These are phyloP conservation scores for Kwoniella bestiolae DNA, from an alignment of 768 basidiomycete genomes.

Conservation along the genomic window DNA sequence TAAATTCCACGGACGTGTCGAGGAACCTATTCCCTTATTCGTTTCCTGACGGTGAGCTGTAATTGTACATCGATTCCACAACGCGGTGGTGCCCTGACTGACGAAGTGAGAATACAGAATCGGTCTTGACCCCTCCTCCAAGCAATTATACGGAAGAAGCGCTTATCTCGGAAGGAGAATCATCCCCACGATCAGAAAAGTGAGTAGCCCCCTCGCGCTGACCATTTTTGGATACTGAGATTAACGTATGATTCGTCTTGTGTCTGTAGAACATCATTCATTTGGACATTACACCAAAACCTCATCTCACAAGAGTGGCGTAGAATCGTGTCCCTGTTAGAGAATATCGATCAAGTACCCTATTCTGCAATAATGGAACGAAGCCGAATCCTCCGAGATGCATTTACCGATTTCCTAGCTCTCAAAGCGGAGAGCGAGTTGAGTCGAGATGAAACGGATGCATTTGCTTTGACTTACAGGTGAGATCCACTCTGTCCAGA, in stretches of 20 bases:
- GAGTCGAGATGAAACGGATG: conserved; percentile 5
- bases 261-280: conserved; percentile 12
- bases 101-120: too few relatives aligned
- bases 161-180: background rate
- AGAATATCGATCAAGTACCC: background rate
- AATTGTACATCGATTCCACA: too few relatives aligned
- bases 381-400: conserved; percentile 8
- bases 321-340: background rate
- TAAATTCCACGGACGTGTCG: background rate
- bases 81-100: too few relatives aligned
- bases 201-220: too few relatives aligned
- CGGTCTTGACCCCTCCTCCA: conserved; percentile 3
- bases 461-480: conserved; percentile 16
- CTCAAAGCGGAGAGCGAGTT: conserved; percentile 7
- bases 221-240: too few relatives aligned
- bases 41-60: conserved; percentile 13
- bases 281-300: conserved; percentile 14
- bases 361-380: conserved; percentile 7
- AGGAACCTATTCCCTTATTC: background rate
- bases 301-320: conserved; percentile 7
- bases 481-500: too few relatives aligned
- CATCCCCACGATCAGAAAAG: conserved; percentile 6
- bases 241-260: too few relatives aligned
- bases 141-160: conserved; percentile 12
- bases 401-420: conserved; percentile 8